Conservation (phyloP, 306 rosid genomes). For the Cyclanthera cordifolia region DNA sequence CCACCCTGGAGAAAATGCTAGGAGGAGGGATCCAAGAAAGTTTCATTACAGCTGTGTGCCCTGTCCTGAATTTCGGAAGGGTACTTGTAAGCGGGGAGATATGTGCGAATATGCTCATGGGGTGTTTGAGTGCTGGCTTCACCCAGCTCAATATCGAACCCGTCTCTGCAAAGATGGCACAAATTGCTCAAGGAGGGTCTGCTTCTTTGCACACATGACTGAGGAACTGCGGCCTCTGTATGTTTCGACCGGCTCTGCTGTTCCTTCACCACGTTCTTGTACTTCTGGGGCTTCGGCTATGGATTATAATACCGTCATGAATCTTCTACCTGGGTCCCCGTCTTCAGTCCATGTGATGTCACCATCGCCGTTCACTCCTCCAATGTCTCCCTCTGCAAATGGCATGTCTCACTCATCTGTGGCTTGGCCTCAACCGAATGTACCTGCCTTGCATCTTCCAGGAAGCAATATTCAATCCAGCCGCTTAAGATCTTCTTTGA, state of each 20-base stretch:
- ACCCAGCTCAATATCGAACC: constrained; percentile 87
- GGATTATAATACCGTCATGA: constrained; percentile 89
- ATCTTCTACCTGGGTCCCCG: constrained; percentile 79
- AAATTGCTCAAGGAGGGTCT: constrained; percentile 70
- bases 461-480: constrained; percentile 83
- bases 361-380: constrained; percentile 81
- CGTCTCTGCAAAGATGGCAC: constrained; percentile 86
- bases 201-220: constrained; percentile 82
- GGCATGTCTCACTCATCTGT: constrained; percentile 61
- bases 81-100: constrained; percentile 87
- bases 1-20: constrained; percentile 94
- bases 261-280: constrained; percentile 24
- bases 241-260: constrained; percentile 83
- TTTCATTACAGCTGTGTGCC: constrained; percentile 91
- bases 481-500: constrained; percentile 72
- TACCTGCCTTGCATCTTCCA: constrained; percentile 79
- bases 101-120: constrained; percentile 97
- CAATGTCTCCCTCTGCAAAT: constrained; percentile 81
- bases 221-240: constrained; percentile 82
- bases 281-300: constrained; percentile 56
- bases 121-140: constrained; percentile 92
- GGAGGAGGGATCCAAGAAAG: constrained; percentile 93
- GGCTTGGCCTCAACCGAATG: constrained; percentile 87
- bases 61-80: constrained; percentile 87
- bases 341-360: constrained; percentile 73